phyloP scores from a whole-genome alignment of 352 stramenopile genomes.

The Aphanomyces invadans region DNA sequence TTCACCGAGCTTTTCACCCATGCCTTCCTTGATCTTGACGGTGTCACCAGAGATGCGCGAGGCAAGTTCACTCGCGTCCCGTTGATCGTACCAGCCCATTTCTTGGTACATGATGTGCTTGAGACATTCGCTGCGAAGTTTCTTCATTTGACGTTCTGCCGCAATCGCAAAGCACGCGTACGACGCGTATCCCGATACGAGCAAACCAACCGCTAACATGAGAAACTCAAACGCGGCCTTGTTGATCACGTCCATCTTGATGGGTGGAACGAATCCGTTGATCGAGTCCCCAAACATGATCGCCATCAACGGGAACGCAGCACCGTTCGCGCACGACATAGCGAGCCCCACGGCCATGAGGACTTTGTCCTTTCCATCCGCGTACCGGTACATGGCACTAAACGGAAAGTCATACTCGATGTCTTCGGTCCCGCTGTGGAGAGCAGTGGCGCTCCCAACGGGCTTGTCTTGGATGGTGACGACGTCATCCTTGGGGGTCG shows the following conservation, averaged over 20 bases:
- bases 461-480: background rate
- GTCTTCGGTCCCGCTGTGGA: background rate
- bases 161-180: slow-evolving; percentile 34
- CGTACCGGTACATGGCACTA: slow-evolving; percentile 8
- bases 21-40: slow-evolving; percentile 41
- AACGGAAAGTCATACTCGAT: slow-evolving; percentile 12
- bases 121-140: slow-evolving; percentile 30
- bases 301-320: slow-evolving; percentile 36
- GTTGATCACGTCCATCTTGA: slow-evolving; percentile 33
- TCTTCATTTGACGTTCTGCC: slow-evolving; percentile 42
- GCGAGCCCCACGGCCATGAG: slow-evolving; percentile 28
- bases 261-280: slow-evolving; percentile 28
- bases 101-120: slow-evolving; percentile 40
- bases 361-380: slow-evolving; percentile 22
- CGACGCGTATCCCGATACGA: slow-evolving; percentile 33
- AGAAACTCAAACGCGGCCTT: slow-evolving; percentile 31
- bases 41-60: slow-evolving; percentile 34
- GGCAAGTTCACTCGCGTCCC: slow-evolving; percentile 32
- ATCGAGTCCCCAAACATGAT: slow-evolving; percentile 37
- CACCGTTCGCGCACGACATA: slow-evolving; percentile 31
- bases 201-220: slow-evolving; percentile 31
- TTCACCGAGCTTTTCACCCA: slow-evolving; percentile 39
- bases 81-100: slow-evolving; percentile 40
- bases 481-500: background rate
- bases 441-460: background rate